Conservation (phyloP, 2,329 filamentous ascomycete genomes). For the Trichoderma oligosporum region DNA sequence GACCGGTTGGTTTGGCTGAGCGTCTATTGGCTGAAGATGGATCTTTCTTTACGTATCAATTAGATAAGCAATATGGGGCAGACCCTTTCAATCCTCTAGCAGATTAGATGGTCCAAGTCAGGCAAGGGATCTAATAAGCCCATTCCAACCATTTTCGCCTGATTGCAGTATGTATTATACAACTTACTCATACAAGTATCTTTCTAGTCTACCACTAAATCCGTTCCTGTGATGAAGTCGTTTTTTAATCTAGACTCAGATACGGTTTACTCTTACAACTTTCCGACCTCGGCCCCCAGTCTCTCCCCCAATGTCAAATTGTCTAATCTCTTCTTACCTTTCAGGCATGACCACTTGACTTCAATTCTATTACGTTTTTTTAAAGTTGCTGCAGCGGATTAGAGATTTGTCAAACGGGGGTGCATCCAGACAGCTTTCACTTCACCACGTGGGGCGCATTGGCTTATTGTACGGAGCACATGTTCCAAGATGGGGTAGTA, state of each 20-base stretch:
- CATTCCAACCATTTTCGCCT: background rate
- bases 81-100: background rate
- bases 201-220: too few species aligned
- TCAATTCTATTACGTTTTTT: conserved; percentile 4
- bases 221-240: conserved; percentile 8
- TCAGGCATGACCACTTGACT: background rate
- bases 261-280: background rate
- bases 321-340: background rate
- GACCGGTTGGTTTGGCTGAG: background rate
- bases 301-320: background rate
- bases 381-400: background rate
- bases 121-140: conserved; percentile 9
- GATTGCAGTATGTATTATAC: too few species aligned
- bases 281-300: conserved; percentile 8
- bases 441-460: conserved; percentile 1
- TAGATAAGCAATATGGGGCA: too few species aligned
- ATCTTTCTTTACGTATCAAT: background rate
- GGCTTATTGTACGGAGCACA: background rate
- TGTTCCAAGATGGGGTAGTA: conserved; percentile 9
- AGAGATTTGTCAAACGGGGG: background rate
- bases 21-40: background rate
- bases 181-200: too few species aligned
- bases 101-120: background rate
- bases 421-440: background rate
- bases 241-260: background rate